Base-by-base conservation (phyloP, 1,284 basidiomycete genomes). In the Sparassis latifolia region DNA sequence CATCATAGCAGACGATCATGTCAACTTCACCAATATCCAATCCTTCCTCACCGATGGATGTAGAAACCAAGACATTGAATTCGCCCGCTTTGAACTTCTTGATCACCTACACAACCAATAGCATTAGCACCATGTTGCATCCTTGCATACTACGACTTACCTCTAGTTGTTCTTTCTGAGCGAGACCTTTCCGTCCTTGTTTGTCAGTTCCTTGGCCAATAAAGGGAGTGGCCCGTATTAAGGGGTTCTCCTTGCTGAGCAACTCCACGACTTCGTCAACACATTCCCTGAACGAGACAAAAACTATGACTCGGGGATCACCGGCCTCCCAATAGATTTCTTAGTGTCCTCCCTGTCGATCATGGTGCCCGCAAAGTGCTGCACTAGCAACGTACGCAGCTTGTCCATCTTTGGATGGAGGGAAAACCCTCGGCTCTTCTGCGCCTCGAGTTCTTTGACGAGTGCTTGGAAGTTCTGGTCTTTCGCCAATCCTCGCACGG, bases 21-120 rank as follows among this genome's bases (percentile, higher is more conserved):
- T 99, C 97, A n/a, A 99, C 88, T 63, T 97, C 95, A 44, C 97
- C 97, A 52, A 99, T 99, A 66, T 99, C 97, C n/a, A 99, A 75
- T 54, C 97, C 97, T 68, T 99, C 97, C 70, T 99, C 97, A 32
- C 97, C 97, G 52, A 99, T 94, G 2, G 90, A 97, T 0, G 97
- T 99, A 0, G 96, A 89, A 2, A 99, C 96, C 3, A 99, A 74
- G 33, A 98, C 86, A 60, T 99, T 98, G 68, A 82, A 92, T 51
- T 85, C 85, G 33, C 92, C 93, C 2, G 72, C 71, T 67, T 95
- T 95, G 76, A 99, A 99, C 53, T 84, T 81, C 50, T 82, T 71
- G 59, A 99, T 91, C 35, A 89, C 75, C 86, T 93, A 51, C 38
- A 33, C 48, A 51, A 42, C 45, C 55, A 45, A 56, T 41, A 55